Evolutionary conservation across 2,329 filamentous ascomycete species (phyloP), one percentile per base, ranked within the genome.

Genomic region (Phialemoniopsis sp.): DNA sequence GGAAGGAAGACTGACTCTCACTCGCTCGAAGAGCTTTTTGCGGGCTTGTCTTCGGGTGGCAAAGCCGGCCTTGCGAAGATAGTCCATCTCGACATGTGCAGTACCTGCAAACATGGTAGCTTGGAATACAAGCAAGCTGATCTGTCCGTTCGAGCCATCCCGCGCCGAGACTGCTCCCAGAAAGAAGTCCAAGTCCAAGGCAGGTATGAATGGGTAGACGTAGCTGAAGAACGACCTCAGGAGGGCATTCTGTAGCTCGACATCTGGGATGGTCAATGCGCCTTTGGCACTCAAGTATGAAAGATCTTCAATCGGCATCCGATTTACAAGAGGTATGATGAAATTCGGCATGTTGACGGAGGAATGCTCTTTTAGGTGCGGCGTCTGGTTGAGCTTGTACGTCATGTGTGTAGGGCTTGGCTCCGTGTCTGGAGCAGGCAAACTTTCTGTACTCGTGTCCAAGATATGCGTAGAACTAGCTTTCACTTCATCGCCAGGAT

Each of bases 191-290:
- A 60, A 30, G 68, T 67, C 78, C 37, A 85, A 56, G 17, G 84
- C 59, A 12, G 81, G 81, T 76, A 85, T 83, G 50, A 77, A 85
- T 2, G 80, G 78, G 53, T 85, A 76, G 10, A 85, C 78, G 52
- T 80, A 73, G 13, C 10, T 26, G 21, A 26, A 6, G 10, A 6
- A 26, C 6, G 21, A 6, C 6, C 21, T 6, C 10, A 85, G 60
- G 42, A 85, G 65, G 52, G 82, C 79, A 50, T 78, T 77, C 30
- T 80, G 74, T 9, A 85, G 60, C 9, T 58, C 63, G 12, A 64
- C 59, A 14, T 73, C 66, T 3, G 80, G 80, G 28, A 85, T 70
- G 0, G 74, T 72, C 49, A 85, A 59, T 2, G 79, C 80, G 2
- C 80, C 81, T 56, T 83, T 84, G 56, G 73, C 73, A 32, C 76